phyloP scores from a whole-genome alignment of 257 asterid species.

The Solanum rostratum region DNA sequence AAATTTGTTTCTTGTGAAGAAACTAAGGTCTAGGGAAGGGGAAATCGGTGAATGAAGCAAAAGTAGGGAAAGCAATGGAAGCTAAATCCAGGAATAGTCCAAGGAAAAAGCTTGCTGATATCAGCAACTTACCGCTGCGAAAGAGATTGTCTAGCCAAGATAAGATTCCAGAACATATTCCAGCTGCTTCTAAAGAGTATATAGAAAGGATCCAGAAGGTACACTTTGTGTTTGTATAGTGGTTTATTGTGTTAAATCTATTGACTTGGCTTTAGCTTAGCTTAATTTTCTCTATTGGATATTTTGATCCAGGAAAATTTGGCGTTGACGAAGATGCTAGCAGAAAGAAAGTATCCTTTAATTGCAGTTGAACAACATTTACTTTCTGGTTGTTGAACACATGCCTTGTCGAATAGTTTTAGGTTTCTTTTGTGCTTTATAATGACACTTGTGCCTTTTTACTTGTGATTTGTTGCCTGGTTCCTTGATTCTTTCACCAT shows the following conservation, averaged over 20 bases:
- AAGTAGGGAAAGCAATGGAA: slow-evolving; percentile 11
- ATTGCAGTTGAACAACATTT: background rate
- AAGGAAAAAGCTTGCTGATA: slow-evolving; percentile 54
- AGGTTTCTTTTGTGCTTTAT: background rate
- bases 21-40: background rate
- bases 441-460: background rate
- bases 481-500: background rate
- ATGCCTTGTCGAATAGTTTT: background rate
- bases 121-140: slow-evolving; percentile 53
- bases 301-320: slow-evolving; percentile 39
- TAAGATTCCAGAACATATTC: slow-evolving; percentile 16
- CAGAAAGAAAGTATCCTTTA: slow-evolving; percentile 65
- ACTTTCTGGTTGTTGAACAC: background rate
- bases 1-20: background rate
- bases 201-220: slow-evolving; percentile 49
- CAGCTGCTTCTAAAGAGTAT: slow-evolving; percentile 18
- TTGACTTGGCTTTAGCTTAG: background rate
- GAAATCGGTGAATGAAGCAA: background rate
- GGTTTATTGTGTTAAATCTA: background rate
- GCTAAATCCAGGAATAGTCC: slow-evolving; percentile 14
- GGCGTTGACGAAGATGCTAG: slow-evolving; percentile 44
- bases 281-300: slow-evolving; percentile 1
- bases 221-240: background rate
- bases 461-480: background rate
- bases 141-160: slow-evolving; percentile 12